Evolutionary conservation across 352 stramenopile species (phyloP), one percentile per base, ranked within the genome.

Genomic region (Phytophthora nicotianae): DNA sequence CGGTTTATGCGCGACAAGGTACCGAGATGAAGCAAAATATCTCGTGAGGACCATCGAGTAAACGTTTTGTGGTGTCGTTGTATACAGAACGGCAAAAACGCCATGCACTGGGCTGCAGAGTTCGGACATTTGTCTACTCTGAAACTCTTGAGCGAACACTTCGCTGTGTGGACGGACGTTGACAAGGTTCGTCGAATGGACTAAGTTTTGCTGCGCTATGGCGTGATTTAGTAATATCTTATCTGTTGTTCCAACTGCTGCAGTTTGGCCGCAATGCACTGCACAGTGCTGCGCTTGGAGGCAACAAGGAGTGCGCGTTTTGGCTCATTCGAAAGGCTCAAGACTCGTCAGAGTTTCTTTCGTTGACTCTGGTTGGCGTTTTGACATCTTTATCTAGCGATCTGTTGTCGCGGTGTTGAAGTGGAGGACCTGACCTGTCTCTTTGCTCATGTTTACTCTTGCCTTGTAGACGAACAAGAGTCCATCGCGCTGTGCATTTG

Each of bases 1-100:
- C 82, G 84, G 13, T 92, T 79, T 65, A 85, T 93, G 70, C 83
- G 84, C 3, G 86, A 96, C 65, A 96, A 94, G 81, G 87, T 95
- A 58, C 32, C n/a, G 32, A 16, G 16, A 6, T 17, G 17, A 4
- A 20, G 13, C 4, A 16, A 16, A 19, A 57, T n/a, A 13, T 7
- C 14, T 52, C 27, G 26, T 46, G 32, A 7, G 20, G 27, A 27
- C 19, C 41, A n/a, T 54, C 19, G 45, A 7, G 16, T 29, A 29
- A 35, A 46, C 13, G 10, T 38, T 26, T 10, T 48, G 48, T 41
- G 24, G 7, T 50, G n/a, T 33, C 33, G 47, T 20, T 48, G 21
- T 33, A 21, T 13, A 53, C 42, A 95, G 86, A 93, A 95, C 50
- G 86, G 86, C 48, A 95, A 95, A 54, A 95, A 95, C 42, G 86